Evolutionary conservation across 495 filamentous ascomycete species (phyloP), one percentile per base, ranked within the genome.

Genomic region (Penicillium canescens): DNA sequence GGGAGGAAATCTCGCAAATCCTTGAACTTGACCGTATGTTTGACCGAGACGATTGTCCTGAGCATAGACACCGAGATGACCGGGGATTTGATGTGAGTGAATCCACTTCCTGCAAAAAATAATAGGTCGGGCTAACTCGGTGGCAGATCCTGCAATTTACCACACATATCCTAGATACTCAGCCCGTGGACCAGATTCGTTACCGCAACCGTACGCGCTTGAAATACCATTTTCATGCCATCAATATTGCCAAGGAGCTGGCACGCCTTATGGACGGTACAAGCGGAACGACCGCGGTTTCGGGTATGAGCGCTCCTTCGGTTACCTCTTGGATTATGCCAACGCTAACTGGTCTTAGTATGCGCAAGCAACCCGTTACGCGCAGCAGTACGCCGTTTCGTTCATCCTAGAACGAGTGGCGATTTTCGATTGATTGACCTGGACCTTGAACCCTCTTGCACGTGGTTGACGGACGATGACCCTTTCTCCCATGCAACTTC

Each of bases 271-370:
- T 5, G 36, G 36, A 38, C 6, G 36, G 36, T 38, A 48, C 26
- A 35, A 18, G 34, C 33, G 46, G 46, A 26, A 39, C 46, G 46
- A 48, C 46, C 46, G 46, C 46, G 33, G 46, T 48, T 39, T 48
- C 33, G 8, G 46, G 46, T 48, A 48, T 35, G 46, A 37, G 33
- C 26, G 20, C 18, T 18, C 34, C 33, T 4, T 11, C 20, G n/a
- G 20, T 14, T 38, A 37, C 23, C 46, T 23, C 13, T 35, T 34
- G 14, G 46, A n/a, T 37, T 38, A 4, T 6, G n/a, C 13, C 46
- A 21, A 31, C n/a, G 46, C 46, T 48, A 13, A 48, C 20, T 37
- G 31, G 11, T 38, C 28, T 38, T 12, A 48, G 46, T 48, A 18
- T 48, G 46, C n/a, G 46, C 33, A 37, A 48, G 46, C 46, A 34